Percentiles rank a stretch among this genome's conserved stretches.
These are phyloP conservation scores for Zea mays DNA, from an alignment of 176 grass and related monocot species.

Conservation along the genomic window DNA sequence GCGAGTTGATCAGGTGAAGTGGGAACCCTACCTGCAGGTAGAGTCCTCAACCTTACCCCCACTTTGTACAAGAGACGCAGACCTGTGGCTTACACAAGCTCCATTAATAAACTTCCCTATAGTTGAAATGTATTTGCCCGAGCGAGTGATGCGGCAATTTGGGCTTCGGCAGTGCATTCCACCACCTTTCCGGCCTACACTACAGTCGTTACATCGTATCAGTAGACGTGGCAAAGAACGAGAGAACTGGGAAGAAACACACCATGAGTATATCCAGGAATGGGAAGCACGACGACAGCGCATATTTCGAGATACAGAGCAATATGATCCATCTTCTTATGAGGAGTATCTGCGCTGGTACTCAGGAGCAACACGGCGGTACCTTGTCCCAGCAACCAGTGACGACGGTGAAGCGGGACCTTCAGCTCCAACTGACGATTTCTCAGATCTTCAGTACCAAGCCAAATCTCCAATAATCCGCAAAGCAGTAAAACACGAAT, in stretches of 20 bases:
- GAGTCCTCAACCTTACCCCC: slow-evolving; percentile 45
- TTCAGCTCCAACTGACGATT: slow-evolving; percentile 30
- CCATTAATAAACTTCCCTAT: slow-evolving; percentile 65
- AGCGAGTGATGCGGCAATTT: slow-evolving; percentile 68
- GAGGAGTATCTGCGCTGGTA: slow-evolving; percentile 62
- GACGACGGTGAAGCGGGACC: slow-evolving; percentile 51
- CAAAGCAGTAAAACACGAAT: slow-evolving; percentile 50
- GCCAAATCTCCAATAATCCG: slow-evolving; percentile 55
- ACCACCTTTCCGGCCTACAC: slow-evolving; percentile 59
- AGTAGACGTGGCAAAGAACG: slow-evolving; percentile 56
- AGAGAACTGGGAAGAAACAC: slow-evolving; percentile 54
- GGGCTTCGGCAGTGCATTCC: slow-evolving; percentile 57
- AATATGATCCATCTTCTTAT: slow-evolving; percentile 62
- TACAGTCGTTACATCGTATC: slow-evolving; percentile 58
- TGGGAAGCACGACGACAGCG: slow-evolving; percentile 59
- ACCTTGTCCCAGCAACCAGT: slow-evolving; percentile 44
- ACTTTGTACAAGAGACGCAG: slow-evolving; percentile 53
- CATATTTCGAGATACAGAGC: slow-evolving; percentile 52
- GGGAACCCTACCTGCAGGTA: slow-evolving; percentile 52
- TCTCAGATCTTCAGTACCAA: slow-evolving; percentile 37
- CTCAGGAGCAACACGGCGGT: slow-evolving; percentile 56
- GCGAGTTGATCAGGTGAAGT: slow-evolving; percentile 60
- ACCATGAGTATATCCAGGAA: slow-evolving; percentile 57
- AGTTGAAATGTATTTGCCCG: slow-evolving; percentile 68
- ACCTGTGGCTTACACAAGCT: slow-evolving; percentile 70